Percentiles rank a stretch among this genome's conserved stretches.
These are phyloP conservation scores for Stephanodiscus minutulus DNA, from an alignment of 108 stramenopile genomes.

Conservation along the genomic window DNA sequence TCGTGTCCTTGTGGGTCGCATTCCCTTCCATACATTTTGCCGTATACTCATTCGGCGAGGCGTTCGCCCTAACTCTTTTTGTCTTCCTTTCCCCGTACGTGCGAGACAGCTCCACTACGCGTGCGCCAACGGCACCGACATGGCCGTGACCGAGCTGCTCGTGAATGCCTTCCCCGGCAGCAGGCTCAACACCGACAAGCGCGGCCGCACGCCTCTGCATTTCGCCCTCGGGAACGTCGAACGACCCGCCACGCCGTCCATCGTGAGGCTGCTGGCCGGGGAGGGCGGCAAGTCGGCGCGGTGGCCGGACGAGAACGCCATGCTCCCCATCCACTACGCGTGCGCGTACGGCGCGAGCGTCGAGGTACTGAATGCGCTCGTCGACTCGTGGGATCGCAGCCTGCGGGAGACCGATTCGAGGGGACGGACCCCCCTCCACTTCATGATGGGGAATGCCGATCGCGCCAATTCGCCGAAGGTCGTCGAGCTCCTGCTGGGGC, in stretches of 20 bases:
- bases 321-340: slow-evolving; percentile 85
- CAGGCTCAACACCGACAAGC: slow-evolving; percentile 60
- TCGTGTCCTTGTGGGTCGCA: too few species aligned
- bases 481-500: slow-evolving; percentile 53
- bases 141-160: slow-evolving; percentile 59
- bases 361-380: slow-evolving; percentile 63
- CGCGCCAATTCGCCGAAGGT: slow-evolving; percentile 67
- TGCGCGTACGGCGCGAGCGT: slow-evolving; percentile 75
- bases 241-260: slow-evolving; percentile 10
- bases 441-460: slow-evolving; percentile 81
- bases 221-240: slow-evolving; percentile 57
- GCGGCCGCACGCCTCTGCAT: slow-evolving; percentile 73
- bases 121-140: slow-evolving; percentile 71
- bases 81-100: too few species aligned
- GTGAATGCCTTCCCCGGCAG: slow-evolving; percentile 65
- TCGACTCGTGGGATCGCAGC: slow-evolving; percentile 63
- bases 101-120: slow-evolving; percentile 61
- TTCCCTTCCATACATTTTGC: too few species aligned
- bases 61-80: too few species aligned
- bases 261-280: slow-evolving; percentile 29
- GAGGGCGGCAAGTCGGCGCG: slow-evolving; percentile 37
- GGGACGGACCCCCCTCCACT: slow-evolving; percentile 77
- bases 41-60: too few species aligned
- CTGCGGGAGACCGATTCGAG: slow-evolving; percentile 59
- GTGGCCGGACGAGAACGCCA: slow-evolving; percentile 63